phyloP scores from a whole-genome alignment of 2,329 filamentous ascomycete species.

The Pseudocercospora cruenta region DNA sequence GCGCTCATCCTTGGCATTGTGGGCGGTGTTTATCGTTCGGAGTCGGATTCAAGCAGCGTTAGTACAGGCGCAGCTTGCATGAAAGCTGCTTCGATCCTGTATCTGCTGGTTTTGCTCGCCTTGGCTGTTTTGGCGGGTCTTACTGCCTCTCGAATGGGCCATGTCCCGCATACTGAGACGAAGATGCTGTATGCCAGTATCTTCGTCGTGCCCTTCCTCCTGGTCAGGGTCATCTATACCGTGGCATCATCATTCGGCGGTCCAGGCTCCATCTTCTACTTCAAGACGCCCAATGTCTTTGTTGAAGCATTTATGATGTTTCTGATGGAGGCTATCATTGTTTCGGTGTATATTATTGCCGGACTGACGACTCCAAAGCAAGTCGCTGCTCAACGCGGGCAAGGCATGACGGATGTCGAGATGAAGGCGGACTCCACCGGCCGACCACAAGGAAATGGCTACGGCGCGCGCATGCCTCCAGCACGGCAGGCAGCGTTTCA shows the following conservation, averaged over 20 bases:
- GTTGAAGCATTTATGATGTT: slow-evolving; percentile 34
- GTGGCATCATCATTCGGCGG: slow-evolving; percentile 26
- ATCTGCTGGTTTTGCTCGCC: slow-evolving; percentile 29
- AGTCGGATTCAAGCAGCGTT: slow-evolving; percentile 5
- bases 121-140: slow-evolving; percentile 21
- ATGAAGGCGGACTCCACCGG: neutral
- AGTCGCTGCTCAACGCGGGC: neutral
- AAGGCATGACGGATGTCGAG: neutral
- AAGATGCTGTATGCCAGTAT: slow-evolving; percentile 31
- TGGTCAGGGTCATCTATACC: slow-evolving; percentile 44
- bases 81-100: slow-evolving; percentile 29
- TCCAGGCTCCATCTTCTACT: slow-evolving; percentile 28
- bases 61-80: slow-evolving; percentile 23
- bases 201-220: slow-evolving; percentile 33
- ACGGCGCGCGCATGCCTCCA: neutral
- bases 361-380: slow-evolving; percentile 29
- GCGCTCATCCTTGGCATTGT: slow-evolving; percentile 34
- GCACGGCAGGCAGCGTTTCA: neutral
- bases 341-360: slow-evolving; percentile 28
- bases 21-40: slow-evolving; percentile 25
- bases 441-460: neutral
- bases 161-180: slow-evolving; percentile 20
- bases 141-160: slow-evolving; percentile 13
- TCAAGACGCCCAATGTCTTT: slow-evolving; percentile 23
- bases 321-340: slow-evolving; percentile 32